Base-by-base conservation (phyloP, 345 rosid genomes). In the Populus deltoides region DNA sequence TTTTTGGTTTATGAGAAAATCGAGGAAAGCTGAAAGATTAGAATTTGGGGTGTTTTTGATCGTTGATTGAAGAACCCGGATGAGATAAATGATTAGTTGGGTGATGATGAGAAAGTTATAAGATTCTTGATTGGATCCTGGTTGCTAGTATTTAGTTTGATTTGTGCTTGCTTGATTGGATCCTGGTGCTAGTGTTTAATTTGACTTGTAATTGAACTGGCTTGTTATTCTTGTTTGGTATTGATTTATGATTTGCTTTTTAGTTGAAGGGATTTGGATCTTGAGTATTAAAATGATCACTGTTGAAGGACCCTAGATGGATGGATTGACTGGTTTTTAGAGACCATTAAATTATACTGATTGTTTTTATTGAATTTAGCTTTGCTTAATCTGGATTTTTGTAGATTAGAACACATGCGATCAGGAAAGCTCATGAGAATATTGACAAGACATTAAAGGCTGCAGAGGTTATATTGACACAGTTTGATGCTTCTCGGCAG, bases 351-450 rank as follows among this genome's bases (percentile, higher is more conserved):
- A 61, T 41, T 16, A n/a, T 59, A 66, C 38, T 22, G 27, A 41
- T 72, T 53, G 16, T 59, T 59, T 38, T 76, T 77, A 6, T 77
- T 78, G 47, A 24, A 16, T 80, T 78, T 47, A 74, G 36, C 7
- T 70, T 57, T 61, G 12, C n/a, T 70, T 49, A 70, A 45, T 71
- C 2, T 62, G n/a, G 6, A 25, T 17, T 83, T 81, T 43, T 85
- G 65, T 90, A 96, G 99, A 88, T 93, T 78, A 89, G 98, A 75
- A 96, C 99, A 36, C 95, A 93, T 82, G 86, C 99, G 22, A 92
- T 96, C 81, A 88, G 98, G 83, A 93, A 92, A 87, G 99, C 97
- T 85, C 97, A 93, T 65, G 99, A 93, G 91, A 96, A 96, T 81
- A 96, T 96, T 45, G 99, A 96, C 85, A 89, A 78, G 86, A 90